Evolutionary conservation across 176 grass and related monocot species (phyloP).

Genomic region (Pharus latifolius): DNA sequence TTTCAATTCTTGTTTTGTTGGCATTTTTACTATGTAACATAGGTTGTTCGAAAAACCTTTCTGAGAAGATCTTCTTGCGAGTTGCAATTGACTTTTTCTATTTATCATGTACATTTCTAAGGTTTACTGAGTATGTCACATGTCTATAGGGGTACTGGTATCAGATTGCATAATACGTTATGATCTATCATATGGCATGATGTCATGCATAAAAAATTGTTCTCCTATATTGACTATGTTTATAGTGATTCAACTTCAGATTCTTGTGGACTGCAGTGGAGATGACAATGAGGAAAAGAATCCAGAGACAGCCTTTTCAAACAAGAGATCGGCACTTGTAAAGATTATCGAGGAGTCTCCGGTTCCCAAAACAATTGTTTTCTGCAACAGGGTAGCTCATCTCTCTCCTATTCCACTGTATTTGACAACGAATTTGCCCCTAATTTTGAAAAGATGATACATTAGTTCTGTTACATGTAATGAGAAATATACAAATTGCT

Average conservation of each 20-base stretch:
- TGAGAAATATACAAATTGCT: no score
- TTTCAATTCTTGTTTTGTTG: not conserved
- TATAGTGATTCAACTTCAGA: constrained; percentile 28
- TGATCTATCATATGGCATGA: not conserved
- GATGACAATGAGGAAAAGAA: constrained; percentile 65
- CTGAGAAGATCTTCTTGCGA: not conserved
- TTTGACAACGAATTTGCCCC: not conserved
- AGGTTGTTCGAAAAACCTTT: not conserved
- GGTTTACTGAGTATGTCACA: not conserved
- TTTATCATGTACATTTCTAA: not conserved
- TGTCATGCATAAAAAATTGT: not conserved
- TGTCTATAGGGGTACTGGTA: no score
- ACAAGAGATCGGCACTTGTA: constrained; percentile 72
- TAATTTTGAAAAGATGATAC: no score
- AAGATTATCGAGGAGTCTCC: constrained; percentile 59
- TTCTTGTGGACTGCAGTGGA: constrained; percentile 96
- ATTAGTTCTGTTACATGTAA: no score
- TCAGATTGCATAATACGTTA: not conserved
- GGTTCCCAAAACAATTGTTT: constrained; percentile 68
- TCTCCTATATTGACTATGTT: not conserved
- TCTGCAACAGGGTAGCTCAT: constrained; percentile 68
- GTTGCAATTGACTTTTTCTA: not conserved
- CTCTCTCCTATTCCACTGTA: not conserved
- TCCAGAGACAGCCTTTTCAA: constrained; percentile 77
- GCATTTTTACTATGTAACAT: not conserved